Conservation (phyloP, 1,284 basidiomycete genomes). For the Papiliotrema flavescens region DNA sequence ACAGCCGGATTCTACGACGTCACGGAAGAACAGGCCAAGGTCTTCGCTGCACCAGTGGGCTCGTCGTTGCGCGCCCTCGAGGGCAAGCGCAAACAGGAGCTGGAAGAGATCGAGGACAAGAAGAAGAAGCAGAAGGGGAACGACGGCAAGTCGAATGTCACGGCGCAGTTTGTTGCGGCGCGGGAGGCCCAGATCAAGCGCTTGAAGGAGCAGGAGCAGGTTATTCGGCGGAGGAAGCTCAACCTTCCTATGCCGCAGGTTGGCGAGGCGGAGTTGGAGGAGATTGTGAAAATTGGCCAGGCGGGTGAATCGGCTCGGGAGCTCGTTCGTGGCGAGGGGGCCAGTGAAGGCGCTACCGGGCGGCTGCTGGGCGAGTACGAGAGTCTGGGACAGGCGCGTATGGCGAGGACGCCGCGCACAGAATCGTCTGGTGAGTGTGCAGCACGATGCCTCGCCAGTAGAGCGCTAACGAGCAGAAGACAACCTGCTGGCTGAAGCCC, state of each 20-base stretch:
- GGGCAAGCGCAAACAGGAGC: slow-evolving; percentile 72
- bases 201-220: slow-evolving; percentile 93
- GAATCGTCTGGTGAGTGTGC: slow-evolving; percentile 75
- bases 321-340: slow-evolving; percentile 60
- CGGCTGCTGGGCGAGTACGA: slow-evolving; percentile 89
- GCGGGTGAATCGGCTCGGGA: slow-evolving; percentile 83
- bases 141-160: slow-evolving; percentile 58
- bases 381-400: slow-evolving; percentile 76
- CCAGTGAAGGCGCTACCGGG: slow-evolving; percentile 76
- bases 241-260: slow-evolving; percentile 88
- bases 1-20: slow-evolving; percentile 97
- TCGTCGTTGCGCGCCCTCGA: slow-evolving; percentile 83
- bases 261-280: slow-evolving; percentile 91
- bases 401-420: slow-evolving; percentile 87
- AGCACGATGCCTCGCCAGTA: slow-evolving; percentile 6
- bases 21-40: slow-evolving; percentile 86
- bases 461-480: slow-evolving; percentile 60
- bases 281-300: slow-evolving; percentile 97
- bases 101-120: slow-evolving; percentile 82
- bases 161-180: slow-evolving; percentile 87
- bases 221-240: slow-evolving; percentile 81
- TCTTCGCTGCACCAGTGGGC: slow-evolving; percentile 82
- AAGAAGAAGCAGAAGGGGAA: slow-evolving; percentile 68
- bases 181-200: slow-evolving; percentile 96
- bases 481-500: slow-evolving; percentile 88